Percentiles rank a stretch among this genome's conserved stretches.
Conservation (phyloP, 805 yeast genomes). For the Isabelozyma rhagii region DNA sequence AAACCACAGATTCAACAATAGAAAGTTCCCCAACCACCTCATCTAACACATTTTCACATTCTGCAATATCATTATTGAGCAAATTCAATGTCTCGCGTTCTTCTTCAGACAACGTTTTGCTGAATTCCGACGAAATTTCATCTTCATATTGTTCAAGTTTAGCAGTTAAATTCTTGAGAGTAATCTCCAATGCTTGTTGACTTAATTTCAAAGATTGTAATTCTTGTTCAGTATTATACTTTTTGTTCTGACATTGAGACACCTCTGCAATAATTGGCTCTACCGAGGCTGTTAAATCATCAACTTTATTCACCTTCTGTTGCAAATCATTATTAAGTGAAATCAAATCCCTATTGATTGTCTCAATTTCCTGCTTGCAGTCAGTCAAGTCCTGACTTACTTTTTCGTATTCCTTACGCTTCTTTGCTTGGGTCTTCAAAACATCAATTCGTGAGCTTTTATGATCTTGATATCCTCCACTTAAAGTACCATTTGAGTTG, state of each 20-base stretch:
- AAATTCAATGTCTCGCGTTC: slow-evolving; percentile 45
- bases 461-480: slow-evolving; percentile 83
- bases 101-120: slow-evolving; percentile 44
- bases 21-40: slow-evolving; percentile 36
- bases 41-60: slow-evolving; percentile 39
- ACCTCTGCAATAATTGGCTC: slow-evolving; percentile 44
- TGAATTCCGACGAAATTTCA: slow-evolving; percentile 56
- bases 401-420: slow-evolving; percentile 45
- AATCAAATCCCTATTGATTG: slow-evolving; percentile 52
- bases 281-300: slow-evolving; percentile 36
- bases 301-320: slow-evolving; percentile 35
- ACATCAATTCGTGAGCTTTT: slow-evolving; percentile 68
- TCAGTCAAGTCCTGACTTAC: slow-evolving; percentile 36
- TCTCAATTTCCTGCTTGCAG: slow-evolving; percentile 35
- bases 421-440: slow-evolving; percentile 52
- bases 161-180: slow-evolving; percentile 30
- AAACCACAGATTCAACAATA: slow-evolving; percentile 45
- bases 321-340: slow-evolving; percentile 43
- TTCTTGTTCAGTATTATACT: slow-evolving; percentile 43
- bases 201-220: slow-evolving; percentile 31
- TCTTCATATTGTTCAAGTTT: slow-evolving; percentile 41
- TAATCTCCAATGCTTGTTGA: slow-evolving; percentile 26
- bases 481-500: slow-evolving; percentile 76
- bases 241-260: slow-evolving; percentile 40
- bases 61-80: slow-evolving; percentile 33